A percentile compares a stretch with the other conserved stretches of the same genome.
Evolutionary conservation across 495 filamentous ascomycete genomes (phyloP).

Genomic region (Xylaria venustula): DNA sequence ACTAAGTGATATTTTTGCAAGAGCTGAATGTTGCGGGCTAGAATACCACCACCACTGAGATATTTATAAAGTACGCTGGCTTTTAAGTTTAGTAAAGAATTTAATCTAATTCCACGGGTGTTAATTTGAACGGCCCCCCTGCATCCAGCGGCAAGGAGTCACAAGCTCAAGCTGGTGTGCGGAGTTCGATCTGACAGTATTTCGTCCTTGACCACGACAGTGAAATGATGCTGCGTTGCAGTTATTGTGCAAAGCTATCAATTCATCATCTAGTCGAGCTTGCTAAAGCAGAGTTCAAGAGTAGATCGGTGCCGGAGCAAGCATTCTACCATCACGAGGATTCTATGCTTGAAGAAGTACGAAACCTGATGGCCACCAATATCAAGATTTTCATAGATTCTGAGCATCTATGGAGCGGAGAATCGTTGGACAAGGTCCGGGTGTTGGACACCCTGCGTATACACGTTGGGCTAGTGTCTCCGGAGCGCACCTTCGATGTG

Average conservation of each 20-base stretch:
- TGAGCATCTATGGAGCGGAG: not conserved
- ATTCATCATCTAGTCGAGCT: not conserved
- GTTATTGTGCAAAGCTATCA: not conserved
- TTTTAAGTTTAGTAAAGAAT: too few species aligned
- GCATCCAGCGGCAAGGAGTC: too few species aligned
- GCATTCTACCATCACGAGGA: not conserved
- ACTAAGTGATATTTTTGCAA: too few species aligned
- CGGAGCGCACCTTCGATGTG: not conserved
- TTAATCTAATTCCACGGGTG: too few species aligned
- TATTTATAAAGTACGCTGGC: too few species aligned
- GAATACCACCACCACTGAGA: too few species aligned
- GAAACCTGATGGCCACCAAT: not conserved
- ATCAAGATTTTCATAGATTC: not conserved
- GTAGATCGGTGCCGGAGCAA: not conserved
- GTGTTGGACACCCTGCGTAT: constrained; percentile 3
- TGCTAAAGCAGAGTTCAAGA: not conserved
- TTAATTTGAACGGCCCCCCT: too few species aligned
- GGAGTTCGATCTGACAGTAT: too few species aligned
- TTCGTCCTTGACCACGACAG: too few species aligned
- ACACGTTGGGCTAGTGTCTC: not conserved
- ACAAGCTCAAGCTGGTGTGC: too few species aligned
- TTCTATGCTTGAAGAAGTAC: not conserved
- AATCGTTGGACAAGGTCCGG: not conserved
- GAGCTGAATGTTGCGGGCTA: too few species aligned
- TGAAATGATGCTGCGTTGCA: not conserved